Evolutionary conservation across 257 asterid genomes (phyloP), one percentile per base, ranked within the genome.

Genomic region (Paulownia fortunei): DNA sequence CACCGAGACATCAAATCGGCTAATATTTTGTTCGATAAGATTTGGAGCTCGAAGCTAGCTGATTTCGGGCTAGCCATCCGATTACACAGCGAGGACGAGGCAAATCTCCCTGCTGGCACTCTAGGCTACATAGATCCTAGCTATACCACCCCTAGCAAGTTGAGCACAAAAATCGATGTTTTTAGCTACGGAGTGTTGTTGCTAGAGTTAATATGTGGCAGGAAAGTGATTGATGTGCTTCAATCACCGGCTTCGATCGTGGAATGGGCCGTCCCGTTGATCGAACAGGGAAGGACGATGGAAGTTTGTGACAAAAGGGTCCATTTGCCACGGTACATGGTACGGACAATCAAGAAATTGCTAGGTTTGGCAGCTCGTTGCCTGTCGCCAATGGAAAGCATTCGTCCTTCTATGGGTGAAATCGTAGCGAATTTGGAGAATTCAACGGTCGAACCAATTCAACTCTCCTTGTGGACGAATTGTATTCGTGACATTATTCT

Each of bases 1-100:
- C 97, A 91, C 65, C 82, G 98, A 2, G 98, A 92, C 79, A 87
- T 92, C 2, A 92, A 92, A 69, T 79, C 98, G 8, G 80, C 92
- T 11, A 92, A 92, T 42, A 51, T 91, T 1, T 52, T 92, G 78
- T 85, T 92, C 58, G 92, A 88, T 74, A 39, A 46, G 0, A 47
- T 47, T 7, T 86, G 92, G 89, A 76, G 84, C 11, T 88, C 92
- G 0, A 88, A 77, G 81, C 19, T 92, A 80, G 93, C 90, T 61
- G 98, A 92, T 68, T 88, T 91, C n/a, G 98, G 98, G 19, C 78
- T 92, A 2, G 89, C 94, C 0, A 30, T 80, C 0, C 46, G 75
- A 5, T 44, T 86, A 80, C 56, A 42, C 4, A 30, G 72, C 13
- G 67, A 41, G 4, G 73, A 51, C 51, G 80, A 78, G 64, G 1